Evolutionary conservation across 441 rosid genomes (phyloP).

Genomic region (Dalechampia spathulata): DNA sequence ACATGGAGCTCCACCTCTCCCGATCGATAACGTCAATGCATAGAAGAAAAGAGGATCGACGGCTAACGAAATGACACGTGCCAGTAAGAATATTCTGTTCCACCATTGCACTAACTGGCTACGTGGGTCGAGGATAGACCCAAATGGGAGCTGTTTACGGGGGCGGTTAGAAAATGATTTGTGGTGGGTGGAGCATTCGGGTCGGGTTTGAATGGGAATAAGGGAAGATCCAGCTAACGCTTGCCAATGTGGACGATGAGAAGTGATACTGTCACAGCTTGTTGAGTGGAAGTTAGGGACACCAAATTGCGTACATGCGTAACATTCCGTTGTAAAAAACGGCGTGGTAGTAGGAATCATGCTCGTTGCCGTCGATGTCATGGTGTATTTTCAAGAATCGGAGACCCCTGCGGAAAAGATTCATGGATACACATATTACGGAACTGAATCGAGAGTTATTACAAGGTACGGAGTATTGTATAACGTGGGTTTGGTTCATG

Average conservation of each 20-base stretch:
- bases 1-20: conserved; percentile 44
- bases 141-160: no score
- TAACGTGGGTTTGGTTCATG: no score
- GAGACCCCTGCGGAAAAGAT: no score
- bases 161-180: conserved; percentile 11
- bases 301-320: conserved; percentile 68
- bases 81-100: conserved; percentile 55
- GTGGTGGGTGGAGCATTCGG: not conserved
- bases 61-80: conserved; percentile 56
- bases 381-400: no score
- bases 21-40: conserved; percentile 40
- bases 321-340: conserved; percentile 54
- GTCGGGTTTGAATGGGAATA: conserved; percentile 42
- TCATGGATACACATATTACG: no score
- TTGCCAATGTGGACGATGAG: conserved; percentile 58
- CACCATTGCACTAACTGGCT: conserved; percentile 43
- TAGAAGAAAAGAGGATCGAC: conserved; percentile 62
- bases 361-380: conserved; percentile 10
- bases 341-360: conserved; percentile 13
- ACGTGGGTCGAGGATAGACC: conserved; percentile 46
- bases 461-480: no score
- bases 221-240: conserved; percentile 68
- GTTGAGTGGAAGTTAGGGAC: conserved; percentile 68
- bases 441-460: no score
- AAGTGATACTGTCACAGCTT: conserved; percentile 59